Evolutionary conservation across 2,329 filamentous ascomycete genomes (phyloP), one percentile per base, ranked within the genome.

Genomic region (Plenodomus lindquistii): DNA sequence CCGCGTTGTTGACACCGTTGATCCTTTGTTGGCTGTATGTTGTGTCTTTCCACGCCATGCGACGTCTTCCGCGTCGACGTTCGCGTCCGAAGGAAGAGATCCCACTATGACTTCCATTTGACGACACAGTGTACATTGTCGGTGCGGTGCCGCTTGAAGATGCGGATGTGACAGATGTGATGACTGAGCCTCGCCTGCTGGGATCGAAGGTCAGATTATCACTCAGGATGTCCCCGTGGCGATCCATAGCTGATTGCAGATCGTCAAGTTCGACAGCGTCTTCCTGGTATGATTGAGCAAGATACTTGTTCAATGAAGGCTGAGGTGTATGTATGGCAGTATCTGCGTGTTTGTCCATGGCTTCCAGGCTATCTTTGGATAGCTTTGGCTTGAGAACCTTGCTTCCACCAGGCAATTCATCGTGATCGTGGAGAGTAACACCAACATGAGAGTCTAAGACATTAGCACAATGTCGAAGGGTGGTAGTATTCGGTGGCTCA

Each of bases 61-160:
- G 56, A 35, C 67, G 59, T 43, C 67, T 63, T n/a, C 68, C 67
- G 24, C 68, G 63, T 34, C 68, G 52, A 22, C 68, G 58, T 38
- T 69, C 64, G 16, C 68, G 60, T 21, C 66, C 66, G 41, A 71
- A 71, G 1, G 68, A 70, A 2, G 68, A 70, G 18, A 66, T 62
- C 21, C 69, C 67, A 42, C 68, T 70, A 15, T 58, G 59, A 42
- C 65, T 66, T 6, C 67, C 65, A 31, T 55, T 60, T 2, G 66
- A 69, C 10, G 66, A 69, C 2, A 63, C 53, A 0, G 66, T 70
- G 31, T 68, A 70, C 3, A 62, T 63, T 2, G 68, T 70, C 2
- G 62, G 61, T 4, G 63, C 62, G 22, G 68, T 67, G 13, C 64
- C 62, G 46, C 69, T 65, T 6, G 67, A 69, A 3, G 68, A 71